Base-by-base conservation (phyloP, 2,329 filamentous ascomycete genomes). In the Rhynchosporium agropyri region DNA sequence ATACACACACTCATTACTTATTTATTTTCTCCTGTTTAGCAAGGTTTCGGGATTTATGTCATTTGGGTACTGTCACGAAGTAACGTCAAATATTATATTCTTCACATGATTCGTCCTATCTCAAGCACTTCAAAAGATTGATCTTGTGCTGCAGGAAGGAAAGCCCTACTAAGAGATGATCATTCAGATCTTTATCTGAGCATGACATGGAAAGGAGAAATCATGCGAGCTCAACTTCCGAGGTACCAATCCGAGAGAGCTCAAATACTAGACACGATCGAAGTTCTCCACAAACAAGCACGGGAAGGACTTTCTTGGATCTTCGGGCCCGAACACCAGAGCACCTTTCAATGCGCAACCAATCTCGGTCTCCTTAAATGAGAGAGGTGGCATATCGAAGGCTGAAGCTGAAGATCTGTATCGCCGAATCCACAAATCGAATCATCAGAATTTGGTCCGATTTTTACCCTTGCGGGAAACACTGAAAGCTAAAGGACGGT, bases 201-300 rank as follows among this genome's bases (percentile, higher is more conserved):
- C 51, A 65, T 70, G 62, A 72, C 69, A 4, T 70, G 66, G 63
- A 70, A 69, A 63, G 70, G 65, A n/a, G 69, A 70, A 36, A 71
- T 72, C 13, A 56, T 71, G 63, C 65, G 70, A 5, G 60, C 53
- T 1, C 69, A 70, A 40, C 68, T 70, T 1, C 66, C 67, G 10
- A 46, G 58, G 33, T 50, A 54, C 28, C 50, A 60, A 26, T 53
- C 69, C 10, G 64, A 67, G 13, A 63, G 61, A 15, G 48, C 45
- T n/a, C 62, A 69, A 51, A 62, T 55, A 8, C 62, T 70, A 9
- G 63, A 68, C 29, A 53, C 51, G 5, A 70, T 71, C 55, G 69
- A 69, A 5, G 49, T 31, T 13, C 62, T 72, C 3, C 67, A 71
- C 49, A 63, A 61, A 29, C 59, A 65, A 58, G 66, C 70, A 20